Percentiles rank a stretch among this genome's conserved stretches.
These are phyloP conservation scores for Trichosporon sp. DNA, from an alignment of 1,284 basidiomycete species.

Conservation along the genomic window DNA sequence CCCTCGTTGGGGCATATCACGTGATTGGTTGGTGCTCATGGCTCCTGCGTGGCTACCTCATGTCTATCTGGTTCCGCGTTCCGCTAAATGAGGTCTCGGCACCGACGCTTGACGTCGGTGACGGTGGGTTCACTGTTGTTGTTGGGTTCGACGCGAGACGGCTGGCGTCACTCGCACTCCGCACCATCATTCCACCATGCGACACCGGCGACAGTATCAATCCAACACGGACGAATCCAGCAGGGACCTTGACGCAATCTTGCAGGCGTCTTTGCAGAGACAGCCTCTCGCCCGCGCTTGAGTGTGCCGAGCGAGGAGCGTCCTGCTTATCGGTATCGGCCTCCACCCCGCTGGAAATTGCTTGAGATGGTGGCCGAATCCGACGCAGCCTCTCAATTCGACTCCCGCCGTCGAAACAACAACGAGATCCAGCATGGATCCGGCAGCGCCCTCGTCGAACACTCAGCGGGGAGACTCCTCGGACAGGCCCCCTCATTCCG, in stretches of 20 bases:
- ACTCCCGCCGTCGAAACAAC: background rate
- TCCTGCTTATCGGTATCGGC: constrained; percentile 8
- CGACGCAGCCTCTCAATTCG: background rate
- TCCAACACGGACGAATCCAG: background rate
- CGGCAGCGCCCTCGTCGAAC: background rate
- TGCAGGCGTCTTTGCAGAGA: background rate
- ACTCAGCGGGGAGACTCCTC: background rate
- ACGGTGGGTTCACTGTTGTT: background rate
- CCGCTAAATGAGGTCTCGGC: background rate
- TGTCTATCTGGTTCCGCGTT: background rate
- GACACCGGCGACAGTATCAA: background rate
- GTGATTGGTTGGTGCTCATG: background rate
- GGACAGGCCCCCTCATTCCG: background rate
- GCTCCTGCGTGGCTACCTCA: background rate
- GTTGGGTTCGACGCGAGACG: background rate
- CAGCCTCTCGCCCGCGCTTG: background rate
- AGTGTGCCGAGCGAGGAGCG: background rate
- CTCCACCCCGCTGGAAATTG: background rate
- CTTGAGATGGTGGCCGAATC: constrained; percentile 13
- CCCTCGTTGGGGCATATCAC: background rate
- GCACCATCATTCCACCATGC: background rate
- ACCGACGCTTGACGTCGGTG: background rate
- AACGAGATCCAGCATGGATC: background rate
- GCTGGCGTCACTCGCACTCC: constrained; percentile 8
- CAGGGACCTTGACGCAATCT: background rate